Evolutionary conservation across 768 basidiomycete genomes (phyloP).

Genomic region (Xanthoconium purpureum): DNA sequence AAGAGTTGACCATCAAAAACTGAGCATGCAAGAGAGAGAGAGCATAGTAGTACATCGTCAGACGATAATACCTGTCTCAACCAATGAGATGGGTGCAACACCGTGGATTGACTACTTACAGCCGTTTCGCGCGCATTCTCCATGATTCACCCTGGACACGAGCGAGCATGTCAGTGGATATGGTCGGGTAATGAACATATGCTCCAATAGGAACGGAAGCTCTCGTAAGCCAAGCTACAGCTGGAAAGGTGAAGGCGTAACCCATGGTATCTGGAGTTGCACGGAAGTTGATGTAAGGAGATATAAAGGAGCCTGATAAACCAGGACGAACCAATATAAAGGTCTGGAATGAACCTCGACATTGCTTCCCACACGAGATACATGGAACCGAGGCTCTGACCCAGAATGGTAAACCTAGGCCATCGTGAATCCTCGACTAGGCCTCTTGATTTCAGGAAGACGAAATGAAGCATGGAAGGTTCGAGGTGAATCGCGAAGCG

Average conservation of each 20-base stretch:
- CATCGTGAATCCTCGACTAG: conserved; percentile 81
- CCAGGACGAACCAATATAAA: conserved; percentile 73
- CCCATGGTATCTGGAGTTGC: conserved; percentile 85
- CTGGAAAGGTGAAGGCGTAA: conserved; percentile 89
- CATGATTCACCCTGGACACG: conserved; percentile 51
- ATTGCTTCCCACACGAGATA: conserved; percentile 82
- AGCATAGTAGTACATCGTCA: conserved; percentile 84
- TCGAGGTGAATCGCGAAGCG: conserved; percentile 78
- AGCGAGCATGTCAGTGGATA: conserved; percentile 89
- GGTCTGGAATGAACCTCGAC: conserved; percentile 73
- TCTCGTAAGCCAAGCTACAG: conserved; percentile 54
- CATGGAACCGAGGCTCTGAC: conserved; percentile 89
- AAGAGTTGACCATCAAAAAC: conserved; percentile 91
- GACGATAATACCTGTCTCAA: conserved; percentile 71
- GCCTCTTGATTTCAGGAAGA: conserved; percentile 69
- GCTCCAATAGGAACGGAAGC: conserved; percentile 74
- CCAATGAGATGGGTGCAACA: neutral
- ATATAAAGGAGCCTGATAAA: neutral
- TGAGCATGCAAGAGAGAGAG: conserved; percentile 66
- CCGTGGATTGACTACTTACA: conserved; percentile 15
- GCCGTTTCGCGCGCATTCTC: conserved; percentile 24
- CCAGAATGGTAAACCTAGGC: conserved; percentile 87
- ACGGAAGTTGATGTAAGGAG: conserved; percentile 6
- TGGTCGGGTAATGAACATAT: conserved; percentile 96
- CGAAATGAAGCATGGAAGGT: conserved; percentile 66